phyloP scores from a whole-genome alignment of 371 early-diverging fungal genomes.

The Funneliformis caledonium region DNA sequence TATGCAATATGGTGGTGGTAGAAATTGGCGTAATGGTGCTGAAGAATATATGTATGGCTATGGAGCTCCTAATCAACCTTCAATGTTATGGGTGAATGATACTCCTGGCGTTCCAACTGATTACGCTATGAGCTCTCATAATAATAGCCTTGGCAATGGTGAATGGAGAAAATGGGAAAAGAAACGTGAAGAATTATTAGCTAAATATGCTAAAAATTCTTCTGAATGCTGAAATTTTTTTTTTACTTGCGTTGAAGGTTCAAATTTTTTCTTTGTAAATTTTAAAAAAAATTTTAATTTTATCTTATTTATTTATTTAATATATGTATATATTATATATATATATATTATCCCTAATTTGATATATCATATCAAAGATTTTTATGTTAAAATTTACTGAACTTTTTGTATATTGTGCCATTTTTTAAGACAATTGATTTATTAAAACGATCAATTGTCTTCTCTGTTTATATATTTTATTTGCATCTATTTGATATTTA shows the following conservation, averaged over 20 bases:
- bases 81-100: slow-evolving; percentile 31
- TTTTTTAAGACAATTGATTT: neutral
- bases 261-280: neutral
- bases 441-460: neutral
- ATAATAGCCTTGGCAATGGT: neutral
- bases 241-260: too few relatives aligned
- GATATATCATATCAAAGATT: neutral
- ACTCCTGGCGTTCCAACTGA: slow-evolving; percentile 23
- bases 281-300: neutral
- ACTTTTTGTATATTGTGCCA: neutral
- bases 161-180: slow-evolving; percentile 41
- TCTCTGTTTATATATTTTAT: neutral
- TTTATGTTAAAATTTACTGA: neutral
- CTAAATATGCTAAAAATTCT: slow-evolving; percentile 39
- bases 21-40: slow-evolving; percentile 33
- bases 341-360: too few relatives aligned
- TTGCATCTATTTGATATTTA: too few relatives aligned
- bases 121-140: slow-evolving; percentile 11
- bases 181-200: slow-evolving; percentile 40
- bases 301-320: too few relatives aligned
- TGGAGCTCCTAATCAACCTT: slow-evolving; percentile 20
- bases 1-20: slow-evolving; percentile 13
- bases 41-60: slow-evolving; percentile 41
- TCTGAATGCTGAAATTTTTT: neutral
- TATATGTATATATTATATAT: too few relatives aligned